phyloP scores from a whole-genome alignment of 192 early-diverging fungal species.

The Coemansia sp. region DNA sequence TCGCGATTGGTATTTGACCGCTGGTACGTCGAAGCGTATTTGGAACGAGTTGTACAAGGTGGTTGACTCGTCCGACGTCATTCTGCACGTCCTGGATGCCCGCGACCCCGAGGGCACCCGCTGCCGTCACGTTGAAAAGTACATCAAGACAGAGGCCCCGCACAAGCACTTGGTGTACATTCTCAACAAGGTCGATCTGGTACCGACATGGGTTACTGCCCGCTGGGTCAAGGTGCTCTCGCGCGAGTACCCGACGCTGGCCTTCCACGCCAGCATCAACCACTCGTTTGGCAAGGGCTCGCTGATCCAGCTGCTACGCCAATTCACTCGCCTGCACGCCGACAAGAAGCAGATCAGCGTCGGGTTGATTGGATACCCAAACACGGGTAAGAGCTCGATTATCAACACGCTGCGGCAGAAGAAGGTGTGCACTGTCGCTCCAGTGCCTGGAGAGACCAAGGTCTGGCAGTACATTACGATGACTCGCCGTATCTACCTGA shows the following conservation, averaged over 20 bases:
- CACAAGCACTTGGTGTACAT: conserved; percentile 97
- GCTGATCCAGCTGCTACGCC: conserved; percentile 95
- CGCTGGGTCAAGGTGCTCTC: conserved; percentile 94
- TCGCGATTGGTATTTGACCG: conserved; percentile 86
- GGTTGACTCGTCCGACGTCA: conserved; percentile 92
- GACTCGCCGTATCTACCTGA: conserved; percentile 97
- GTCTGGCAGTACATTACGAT: conserved; percentile 99
- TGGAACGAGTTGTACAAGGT: conserved; percentile 99
- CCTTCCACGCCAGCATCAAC: conserved; percentile 97
- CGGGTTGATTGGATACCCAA: conserved; percentile 97
- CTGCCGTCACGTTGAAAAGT: conserved; percentile 88
- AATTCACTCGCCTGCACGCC: conserved; percentile 90
- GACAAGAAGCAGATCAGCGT: conserved; percentile 99
- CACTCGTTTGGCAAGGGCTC: conserved; percentile 99
- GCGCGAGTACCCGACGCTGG: conserved; percentile 90
- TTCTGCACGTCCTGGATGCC: conserved; percentile 98
- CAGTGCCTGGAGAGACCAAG: conserved; percentile 97
- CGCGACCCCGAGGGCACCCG: conserved; percentile 96
- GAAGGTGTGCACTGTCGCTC: conserved; percentile 98
- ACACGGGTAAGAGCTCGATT: conserved; percentile 96
- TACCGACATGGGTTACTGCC: conserved; percentile 98
- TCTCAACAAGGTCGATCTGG: conserved; percentile 98
- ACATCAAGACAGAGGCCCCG: conserved; percentile 85
- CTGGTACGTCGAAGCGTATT: conserved; percentile 95
- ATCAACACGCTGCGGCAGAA: conserved; percentile 96